Evolutionary conservation across 768 basidiomycete species (phyloP), one percentile per base, ranked within the genome.

Genomic region (Serendipita vermifera): DNA sequence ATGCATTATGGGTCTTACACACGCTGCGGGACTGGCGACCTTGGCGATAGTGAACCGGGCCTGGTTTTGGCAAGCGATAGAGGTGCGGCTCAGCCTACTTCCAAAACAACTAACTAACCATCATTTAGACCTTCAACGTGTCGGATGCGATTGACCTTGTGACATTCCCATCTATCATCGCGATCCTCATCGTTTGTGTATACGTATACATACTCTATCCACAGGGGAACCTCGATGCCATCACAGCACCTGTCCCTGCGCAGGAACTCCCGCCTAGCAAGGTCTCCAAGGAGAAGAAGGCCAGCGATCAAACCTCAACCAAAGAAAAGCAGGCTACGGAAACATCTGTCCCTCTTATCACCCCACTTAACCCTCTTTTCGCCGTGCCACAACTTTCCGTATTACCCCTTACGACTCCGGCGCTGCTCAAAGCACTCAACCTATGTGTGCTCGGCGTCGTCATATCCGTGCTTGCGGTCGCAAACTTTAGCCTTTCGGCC

Each of bases 401-500:
- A 14, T 20, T 38, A 38, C 40, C 54, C 0, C 27, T 73, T 72
- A 20, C 65, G 70, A 33, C 77, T 73, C 55, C 61, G 15, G 64
- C 68, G 15, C 69, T 85, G 15, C 71, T 93, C 38, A 82, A 87
- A 61, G 73, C 85, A 0, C 71, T 89, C 59, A 85, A 85, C 62
- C 78, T 93, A 26, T 87, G 92, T 66, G 69, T 87, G 41, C 79
- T 88, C 22, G 94, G 94, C 2, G 85, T 87, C 1, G 76, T 91
- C 51, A 85, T 96, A 59, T 91, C 82, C 20, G 80, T 88, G 33
- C 82, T 81, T 27, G 84, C 89, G 14, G 82, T 96, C 58, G 80
- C 96, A 66, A 96, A 97, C 68, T 94, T 94, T 69, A 90, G 88
- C 5, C 81, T 97, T 17, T 87, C 93, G 0, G 80, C 83, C 20